Conservation (phyloP, 306 rosid genomes). For the Hippophae tibetana region DNA sequence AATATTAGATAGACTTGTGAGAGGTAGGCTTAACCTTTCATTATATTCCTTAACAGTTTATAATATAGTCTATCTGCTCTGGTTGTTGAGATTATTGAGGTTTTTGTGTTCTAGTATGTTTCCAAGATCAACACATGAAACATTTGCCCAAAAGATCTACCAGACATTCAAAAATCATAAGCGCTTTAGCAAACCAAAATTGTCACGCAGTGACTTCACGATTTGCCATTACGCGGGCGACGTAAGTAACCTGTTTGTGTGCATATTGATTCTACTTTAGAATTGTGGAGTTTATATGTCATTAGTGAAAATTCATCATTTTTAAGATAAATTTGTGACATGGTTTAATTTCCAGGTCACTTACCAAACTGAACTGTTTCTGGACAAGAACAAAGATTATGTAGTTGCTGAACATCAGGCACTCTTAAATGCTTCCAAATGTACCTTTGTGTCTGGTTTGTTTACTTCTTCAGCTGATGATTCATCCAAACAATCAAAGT, state of each 20-base stretch:
- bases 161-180: conserved; percentile 91
- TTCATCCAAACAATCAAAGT: conserved; percentile 84
- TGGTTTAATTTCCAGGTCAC: conserved; percentile 60
- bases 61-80: neutral
- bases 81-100: conserved; percentile 8
- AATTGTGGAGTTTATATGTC: conserved; percentile 18
- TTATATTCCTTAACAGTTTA: neutral
- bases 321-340: conserved; percentile 13
- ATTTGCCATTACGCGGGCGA: conserved; percentile 98
- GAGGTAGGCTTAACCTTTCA: too few relatives aligned
- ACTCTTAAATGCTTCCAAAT: conserved; percentile 71
- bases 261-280: conserved; percentile 3
- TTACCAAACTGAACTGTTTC: conserved; percentile 91
- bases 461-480: conserved; percentile 75
- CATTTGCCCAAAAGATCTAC: conserved; percentile 92
- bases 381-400: conserved; percentile 99
- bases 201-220: conserved; percentile 90
- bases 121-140: conserved; percentile 98
- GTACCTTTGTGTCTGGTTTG: conserved; percentile 70
- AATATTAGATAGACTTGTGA: too few relatives aligned
- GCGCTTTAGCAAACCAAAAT: conserved; percentile 87
- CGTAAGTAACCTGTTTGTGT: conserved; percentile 46
- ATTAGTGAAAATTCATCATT: conserved; percentile 15
- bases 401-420: conserved; percentile 99
- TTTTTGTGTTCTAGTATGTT: conserved; percentile 72